Conservation (phyloP, 2,329 filamentous ascomycete species). For the Stemphylium lycopersici region DNA sequence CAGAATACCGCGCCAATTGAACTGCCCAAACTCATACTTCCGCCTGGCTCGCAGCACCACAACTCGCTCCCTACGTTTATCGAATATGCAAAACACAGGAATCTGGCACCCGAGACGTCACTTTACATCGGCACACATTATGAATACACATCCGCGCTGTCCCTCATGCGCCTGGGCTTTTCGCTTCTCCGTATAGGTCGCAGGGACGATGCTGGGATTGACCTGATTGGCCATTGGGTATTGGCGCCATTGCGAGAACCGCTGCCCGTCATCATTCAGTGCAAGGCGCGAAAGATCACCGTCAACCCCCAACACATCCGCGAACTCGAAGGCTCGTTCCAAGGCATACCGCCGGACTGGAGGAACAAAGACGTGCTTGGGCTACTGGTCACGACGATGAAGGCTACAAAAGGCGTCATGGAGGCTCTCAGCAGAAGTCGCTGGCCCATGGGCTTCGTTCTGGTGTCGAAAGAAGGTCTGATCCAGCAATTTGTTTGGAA, state of each 20-base stretch:
- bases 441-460: constrained; percentile 75
- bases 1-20: constrained; percentile 31
- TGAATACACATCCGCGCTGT: constrained; percentile 70
- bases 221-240: constrained; percentile 74
- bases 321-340: constrained; percentile 82
- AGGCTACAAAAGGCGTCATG: constrained; percentile 79
- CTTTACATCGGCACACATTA: constrained; percentile 76
- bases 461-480: constrained; percentile 63
- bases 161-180: constrained; percentile 68
- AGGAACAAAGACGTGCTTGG: constrained; percentile 68
- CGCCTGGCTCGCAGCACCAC: constrained; percentile 57
- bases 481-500: constrained; percentile 79
- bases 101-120: constrained; percentile 62
- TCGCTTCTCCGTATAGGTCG: constrained; percentile 69
- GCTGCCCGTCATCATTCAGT: constrained; percentile 64
- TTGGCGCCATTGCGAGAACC: constrained; percentile 50
- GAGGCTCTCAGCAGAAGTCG: constrained; percentile 71
- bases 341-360: constrained; percentile 76
- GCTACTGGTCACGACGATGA: constrained; percentile 70
- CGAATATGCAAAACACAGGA: constrained; percentile 63
- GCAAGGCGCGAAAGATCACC: constrained; percentile 65
- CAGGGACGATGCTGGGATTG: constrained; percentile 72
- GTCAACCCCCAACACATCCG: constrained; percentile 66
- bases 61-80: constrained; percentile 69
- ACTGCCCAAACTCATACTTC: constrained; percentile 34